phyloP scores from a whole-genome alignment of 169 alveolate genomes.

The Amoebophrya sp. region DNA sequence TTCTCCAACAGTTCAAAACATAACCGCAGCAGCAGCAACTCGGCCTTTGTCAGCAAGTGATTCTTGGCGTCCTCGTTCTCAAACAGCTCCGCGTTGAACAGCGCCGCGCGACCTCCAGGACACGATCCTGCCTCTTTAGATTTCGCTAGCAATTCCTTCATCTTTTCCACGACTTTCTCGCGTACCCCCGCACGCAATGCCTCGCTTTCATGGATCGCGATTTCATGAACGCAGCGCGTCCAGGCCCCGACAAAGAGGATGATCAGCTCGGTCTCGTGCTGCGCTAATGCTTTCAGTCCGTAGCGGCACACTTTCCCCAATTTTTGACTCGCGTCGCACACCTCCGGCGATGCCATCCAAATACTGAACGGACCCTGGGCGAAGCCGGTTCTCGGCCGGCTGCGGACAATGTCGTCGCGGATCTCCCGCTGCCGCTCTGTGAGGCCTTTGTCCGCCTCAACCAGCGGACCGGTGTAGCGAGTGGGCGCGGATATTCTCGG shows the following conservation, averaged over 20 bases:
- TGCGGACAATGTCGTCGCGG: not conserved
- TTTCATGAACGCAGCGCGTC: not conserved
- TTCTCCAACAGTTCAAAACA: not conserved
- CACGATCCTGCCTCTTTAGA: not conserved
- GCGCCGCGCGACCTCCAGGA: no score
- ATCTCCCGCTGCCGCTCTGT: not conserved
- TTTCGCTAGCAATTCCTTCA: not conserved
- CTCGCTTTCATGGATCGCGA: not conserved
- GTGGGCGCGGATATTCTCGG: no score
- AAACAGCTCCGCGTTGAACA: not conserved
- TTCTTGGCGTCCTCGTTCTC: not conserved
- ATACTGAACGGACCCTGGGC: not conserved
- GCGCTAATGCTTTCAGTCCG: not conserved
- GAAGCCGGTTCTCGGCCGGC: not conserved
- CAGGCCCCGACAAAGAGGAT: not conserved
- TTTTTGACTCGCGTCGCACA: not conserved
- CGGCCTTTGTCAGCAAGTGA: not conserved
- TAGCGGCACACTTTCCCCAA: not conserved
- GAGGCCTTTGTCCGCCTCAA: not conserved
- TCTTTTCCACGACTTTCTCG: not conserved
- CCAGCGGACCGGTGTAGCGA: not conserved
- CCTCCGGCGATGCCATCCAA: not conserved
- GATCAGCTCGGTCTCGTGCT: not conserved
- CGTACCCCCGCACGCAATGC: not conserved
- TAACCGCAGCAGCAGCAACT: not conserved